phyloP scores from a whole-genome alignment of 2,329 filamentous ascomycete species.

The Diaporthe ilicicola region DNA sequence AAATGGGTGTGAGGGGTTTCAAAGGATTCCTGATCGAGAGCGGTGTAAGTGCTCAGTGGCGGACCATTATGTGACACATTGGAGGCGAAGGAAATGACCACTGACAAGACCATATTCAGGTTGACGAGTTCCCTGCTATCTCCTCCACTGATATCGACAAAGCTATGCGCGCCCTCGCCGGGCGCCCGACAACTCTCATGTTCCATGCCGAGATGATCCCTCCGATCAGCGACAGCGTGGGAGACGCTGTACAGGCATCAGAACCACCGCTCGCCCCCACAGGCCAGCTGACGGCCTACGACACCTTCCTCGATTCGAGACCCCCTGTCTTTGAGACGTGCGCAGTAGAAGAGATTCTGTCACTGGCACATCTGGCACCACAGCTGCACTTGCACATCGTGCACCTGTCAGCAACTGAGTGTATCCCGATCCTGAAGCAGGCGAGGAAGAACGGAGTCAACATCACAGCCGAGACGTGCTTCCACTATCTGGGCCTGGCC shows the following conservation, averaged over 20 bases:
- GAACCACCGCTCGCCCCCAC: slow-evolving; percentile 74
- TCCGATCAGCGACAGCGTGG: slow-evolving; percentile 81
- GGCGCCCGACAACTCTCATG: slow-evolving; percentile 91
- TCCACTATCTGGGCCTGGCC: slow-evolving; percentile 89
- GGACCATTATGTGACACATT: background rate
- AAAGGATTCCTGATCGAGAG: slow-evolving; percentile 98
- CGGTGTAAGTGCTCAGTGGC: slow-evolving; percentile 70
- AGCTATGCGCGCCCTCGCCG: slow-evolving; percentile 82
- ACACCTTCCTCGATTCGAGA: slow-evolving; percentile 90
- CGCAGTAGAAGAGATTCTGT: slow-evolving; percentile 86
- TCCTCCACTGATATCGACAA: slow-evolving; percentile 78
- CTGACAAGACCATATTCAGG: slow-evolving; percentile 56
- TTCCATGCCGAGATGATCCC: slow-evolving; percentile 99
- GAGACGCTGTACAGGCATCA: slow-evolving; percentile 77
- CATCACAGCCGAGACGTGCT: slow-evolving; percentile 94
- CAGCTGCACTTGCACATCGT: slow-evolving; percentile 91
- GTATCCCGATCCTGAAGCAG: slow-evolving; percentile 80
- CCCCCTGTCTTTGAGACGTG: slow-evolving; percentile 91
- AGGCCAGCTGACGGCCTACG: slow-evolving; percentile 80
- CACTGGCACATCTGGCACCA: slow-evolving; percentile 81
- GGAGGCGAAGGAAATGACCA: background rate
- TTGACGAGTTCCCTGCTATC: slow-evolving; percentile 96
- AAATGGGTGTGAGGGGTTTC: slow-evolving; percentile 90
- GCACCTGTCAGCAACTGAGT: slow-evolving; percentile 88
- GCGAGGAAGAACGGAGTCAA: slow-evolving; percentile 79